Conservation (phyloP, 2,329 filamentous ascomycete species). For the Allantophomopsis cytisporea region DNA sequence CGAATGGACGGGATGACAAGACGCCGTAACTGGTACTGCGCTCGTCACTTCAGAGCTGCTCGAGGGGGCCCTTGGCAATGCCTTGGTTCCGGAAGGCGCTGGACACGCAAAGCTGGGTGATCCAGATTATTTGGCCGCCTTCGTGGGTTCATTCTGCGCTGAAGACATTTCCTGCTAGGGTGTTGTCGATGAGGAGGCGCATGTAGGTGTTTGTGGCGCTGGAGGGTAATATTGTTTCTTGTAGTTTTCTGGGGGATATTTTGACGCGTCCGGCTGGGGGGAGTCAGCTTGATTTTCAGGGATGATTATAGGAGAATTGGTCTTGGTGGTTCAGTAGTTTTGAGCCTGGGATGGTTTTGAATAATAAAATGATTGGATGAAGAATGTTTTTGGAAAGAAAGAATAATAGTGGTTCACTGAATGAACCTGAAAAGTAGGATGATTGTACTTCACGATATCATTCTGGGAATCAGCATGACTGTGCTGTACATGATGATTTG, state of each 20-base stretch:
- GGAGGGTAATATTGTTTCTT: constrained; percentile 1
- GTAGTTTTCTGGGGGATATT: constrained; percentile 1
- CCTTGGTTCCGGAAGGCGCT: constrained; percentile 2
- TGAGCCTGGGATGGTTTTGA: too few species aligned
- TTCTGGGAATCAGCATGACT: too few species aligned
- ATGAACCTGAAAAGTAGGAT: too few species aligned
- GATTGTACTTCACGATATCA: too few species aligned
- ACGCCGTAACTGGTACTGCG: not conserved
- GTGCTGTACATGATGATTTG: too few species aligned
- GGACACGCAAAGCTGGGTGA: constrained; percentile 5
- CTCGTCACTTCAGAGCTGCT: not conserved
- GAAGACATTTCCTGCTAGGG: constrained; percentile 1
- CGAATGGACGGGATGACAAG: constrained; percentile 3
- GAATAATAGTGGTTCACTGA: too few species aligned
- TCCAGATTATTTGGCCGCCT: constrained; percentile 1
- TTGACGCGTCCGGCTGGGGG: constrained; percentile 2
- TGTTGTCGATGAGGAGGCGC: not conserved
- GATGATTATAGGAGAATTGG: too few species aligned
- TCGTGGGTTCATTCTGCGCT: not conserved
- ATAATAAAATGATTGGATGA: too few species aligned
- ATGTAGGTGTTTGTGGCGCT: not conserved
- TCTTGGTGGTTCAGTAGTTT: too few species aligned
- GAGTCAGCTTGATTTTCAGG: too few species aligned
- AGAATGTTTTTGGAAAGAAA: too few species aligned
- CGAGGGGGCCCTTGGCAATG: constrained; percentile 2